Conservation (phyloP, 1,284 basidiomycete genomes). For the Hymenochaete sp. region DNA sequence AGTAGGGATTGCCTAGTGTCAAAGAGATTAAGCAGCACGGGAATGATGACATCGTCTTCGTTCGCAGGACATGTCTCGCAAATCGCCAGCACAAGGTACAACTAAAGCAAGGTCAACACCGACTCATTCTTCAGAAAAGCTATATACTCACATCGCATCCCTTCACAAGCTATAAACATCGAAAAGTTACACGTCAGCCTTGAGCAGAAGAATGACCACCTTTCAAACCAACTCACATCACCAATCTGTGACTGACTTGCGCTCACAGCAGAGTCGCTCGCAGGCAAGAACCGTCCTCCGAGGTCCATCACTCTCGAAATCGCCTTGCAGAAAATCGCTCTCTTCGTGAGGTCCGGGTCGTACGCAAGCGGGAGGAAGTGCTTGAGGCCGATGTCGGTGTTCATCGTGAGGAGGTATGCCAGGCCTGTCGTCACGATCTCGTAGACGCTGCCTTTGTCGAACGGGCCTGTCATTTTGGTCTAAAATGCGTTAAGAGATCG, state of each 20-base stretch:
- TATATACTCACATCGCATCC: slow-evolving; percentile 55
- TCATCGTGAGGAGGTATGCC: slow-evolving; percentile 74
- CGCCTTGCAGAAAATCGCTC: slow-evolving; percentile 81
- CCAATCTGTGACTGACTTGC: slow-evolving; percentile 51
- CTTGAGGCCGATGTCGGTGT: slow-evolving; percentile 84
- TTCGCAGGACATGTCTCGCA: slow-evolving; percentile 74
- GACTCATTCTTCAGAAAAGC: slow-evolving; percentile 1
- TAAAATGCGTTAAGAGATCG: neutral
- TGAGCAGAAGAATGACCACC: neutral
- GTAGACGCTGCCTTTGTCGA: slow-evolving; percentile 31
- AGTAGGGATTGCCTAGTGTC: slow-evolving; percentile 71
- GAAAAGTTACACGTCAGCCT: neutral
- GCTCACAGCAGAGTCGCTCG: slow-evolving; percentile 43
- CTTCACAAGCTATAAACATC: slow-evolving; percentile 50
- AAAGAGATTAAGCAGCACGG: slow-evolving; percentile 81
- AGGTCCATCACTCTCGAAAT: slow-evolving; percentile 79
- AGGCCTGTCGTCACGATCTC: slow-evolving; percentile 72
- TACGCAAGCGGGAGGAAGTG: slow-evolving; percentile 80
- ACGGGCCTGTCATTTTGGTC: slow-evolving; percentile 3
- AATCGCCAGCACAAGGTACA: slow-evolving; percentile 74
- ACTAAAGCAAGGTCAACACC: slow-evolving; percentile 30
- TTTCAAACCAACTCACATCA: slow-evolving; percentile 44
- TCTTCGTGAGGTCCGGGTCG: slow-evolving; percentile 63
- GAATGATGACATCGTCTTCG: slow-evolving; percentile 79
- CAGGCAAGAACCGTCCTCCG: slow-evolving; percentile 63